A percentile compares a stretch with the other conserved stretches of the same genome.
Evolutionary conservation across 2,329 filamentous ascomycete genomes (phyloP).

Genomic region (Fusarium algeriense): DNA sequence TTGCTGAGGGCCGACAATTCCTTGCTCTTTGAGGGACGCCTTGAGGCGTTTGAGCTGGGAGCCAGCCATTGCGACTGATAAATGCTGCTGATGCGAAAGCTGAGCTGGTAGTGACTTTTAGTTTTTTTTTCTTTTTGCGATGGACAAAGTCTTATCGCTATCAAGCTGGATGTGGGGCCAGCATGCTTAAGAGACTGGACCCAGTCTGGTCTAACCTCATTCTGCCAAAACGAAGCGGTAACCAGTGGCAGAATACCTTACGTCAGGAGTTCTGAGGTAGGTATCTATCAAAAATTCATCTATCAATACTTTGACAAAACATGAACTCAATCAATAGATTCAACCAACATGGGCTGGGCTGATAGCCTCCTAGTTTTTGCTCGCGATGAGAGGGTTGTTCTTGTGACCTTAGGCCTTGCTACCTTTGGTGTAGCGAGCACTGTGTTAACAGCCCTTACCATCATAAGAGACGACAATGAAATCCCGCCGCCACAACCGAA

Average conservation of each 20-base stretch:
- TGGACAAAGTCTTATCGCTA: constrained; percentile 49
- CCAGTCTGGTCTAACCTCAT: constrained; percentile 10
- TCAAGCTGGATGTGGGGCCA: constrained; percentile 31
- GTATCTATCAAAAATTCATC: background rate
- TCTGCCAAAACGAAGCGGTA: constrained; percentile 12
- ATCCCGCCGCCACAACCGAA: constrained; percentile 74
- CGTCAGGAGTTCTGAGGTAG: constrained; percentile 25
- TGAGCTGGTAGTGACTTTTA: constrained; percentile 11
- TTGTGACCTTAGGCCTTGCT: constrained; percentile 67
- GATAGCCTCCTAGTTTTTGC: constrained; percentile 47
- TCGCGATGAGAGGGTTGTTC: constrained; percentile 66
- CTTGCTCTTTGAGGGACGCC: constrained; percentile 87
- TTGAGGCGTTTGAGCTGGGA: constrained; percentile 98
- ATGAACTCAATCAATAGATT: constrained; percentile 33
- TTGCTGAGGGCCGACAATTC: constrained; percentile 89
- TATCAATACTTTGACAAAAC: constrained; percentile 8
- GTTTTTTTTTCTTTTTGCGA: constrained; percentile 49
- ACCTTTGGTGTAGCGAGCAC: constrained; percentile 69
- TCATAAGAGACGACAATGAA: constrained; percentile 73
- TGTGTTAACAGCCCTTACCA: constrained; percentile 69
- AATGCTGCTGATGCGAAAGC: constrained; percentile 31
- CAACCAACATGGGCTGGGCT: constrained; percentile 56
- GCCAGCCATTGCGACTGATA: constrained; percentile 77
- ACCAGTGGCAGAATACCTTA: constrained; percentile 28
- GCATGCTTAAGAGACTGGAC: background rate